These are phyloP conservation scores for Candida oleophila DNA, from an alignment of 805 yeast species.

Conservation along the genomic window DNA sequence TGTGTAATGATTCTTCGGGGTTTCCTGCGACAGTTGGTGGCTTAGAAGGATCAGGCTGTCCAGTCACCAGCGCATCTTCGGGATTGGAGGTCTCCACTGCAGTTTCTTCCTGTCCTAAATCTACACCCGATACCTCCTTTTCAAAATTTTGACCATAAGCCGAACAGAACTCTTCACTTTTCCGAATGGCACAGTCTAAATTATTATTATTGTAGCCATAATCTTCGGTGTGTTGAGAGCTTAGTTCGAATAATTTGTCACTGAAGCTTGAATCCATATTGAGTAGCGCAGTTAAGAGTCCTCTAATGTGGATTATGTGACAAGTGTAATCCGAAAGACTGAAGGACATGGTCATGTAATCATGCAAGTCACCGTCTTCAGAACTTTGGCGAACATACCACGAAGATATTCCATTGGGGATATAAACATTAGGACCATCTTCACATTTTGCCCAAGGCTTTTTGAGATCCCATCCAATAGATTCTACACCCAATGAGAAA, in stretches of 20 bases:
- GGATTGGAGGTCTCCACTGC: too few species aligned
- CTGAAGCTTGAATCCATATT: background rate
- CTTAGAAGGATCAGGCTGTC: too few species aligned
- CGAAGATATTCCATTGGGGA: constrained; percentile 34
- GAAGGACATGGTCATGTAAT: constrained; percentile 31
- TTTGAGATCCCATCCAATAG: constrained; percentile 21
- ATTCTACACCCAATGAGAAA: constrained; percentile 26
- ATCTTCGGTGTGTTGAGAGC: background rate
- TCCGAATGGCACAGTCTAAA: constrained; percentile 28
- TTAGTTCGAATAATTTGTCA: constrained; percentile 6
- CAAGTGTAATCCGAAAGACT: constrained; percentile 39
- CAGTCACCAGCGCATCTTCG: too few species aligned
- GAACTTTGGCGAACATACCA: constrained; percentile 16
- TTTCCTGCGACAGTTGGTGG: too few species aligned
- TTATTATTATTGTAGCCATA: constrained; percentile 22
- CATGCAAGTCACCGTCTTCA: constrained; percentile 8
- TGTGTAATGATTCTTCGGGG: too few species aligned
- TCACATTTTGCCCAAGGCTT: background rate
- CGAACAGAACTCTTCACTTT: constrained; percentile 28
- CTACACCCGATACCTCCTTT: background rate
- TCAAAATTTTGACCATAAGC: constrained; percentile 19
- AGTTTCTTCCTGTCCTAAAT: too few species aligned
- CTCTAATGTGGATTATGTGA: constrained; percentile 32
- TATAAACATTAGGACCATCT: constrained; percentile 25
- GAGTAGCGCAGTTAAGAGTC: constrained; percentile 24